Evolutionary conservation across 2,329 filamentous ascomycete species (phyloP), one percentile per base, ranked within the genome.

Genomic region (Apiospora aurea): DNA sequence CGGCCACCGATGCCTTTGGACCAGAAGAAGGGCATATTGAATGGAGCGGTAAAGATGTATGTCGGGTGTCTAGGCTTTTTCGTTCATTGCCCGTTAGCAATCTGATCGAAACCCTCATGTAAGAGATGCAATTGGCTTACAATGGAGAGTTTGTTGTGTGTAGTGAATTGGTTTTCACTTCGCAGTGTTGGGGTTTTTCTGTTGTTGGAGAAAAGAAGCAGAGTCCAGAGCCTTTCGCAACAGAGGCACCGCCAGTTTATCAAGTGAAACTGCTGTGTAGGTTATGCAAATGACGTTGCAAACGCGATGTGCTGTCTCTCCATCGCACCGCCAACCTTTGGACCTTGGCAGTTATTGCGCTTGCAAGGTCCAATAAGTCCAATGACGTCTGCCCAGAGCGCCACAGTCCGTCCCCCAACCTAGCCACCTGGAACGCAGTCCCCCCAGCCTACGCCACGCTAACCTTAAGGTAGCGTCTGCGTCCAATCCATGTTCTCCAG

Each of bases 11-110:
- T 70, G 69, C 79, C 78, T 75, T 85, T 87, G 70, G 79, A 79
- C 76, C 84, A 87, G 78, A 85, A 85, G 71, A 88, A 79, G 72
- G 83, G 84, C 85, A 87, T 88, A 53, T 64, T 72, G 68, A 26
- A 41, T 8, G 26, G 21, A n/a, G n/a, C 2, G 41, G 41, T 68
- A 14, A 14, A 1, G 41, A n/a, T 29, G 13, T 4, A n/a, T 29
- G 13, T 11, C n/a, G 21, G n/a, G 7, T 34, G 46, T 47, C 21
- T 44, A 7, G 10, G 10, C 13, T 47, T 18, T 26, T 26, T 24
- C 2, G 14, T 10, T 26, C 11, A 4, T 7, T 47, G 43, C 26
- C 26, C 26, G 43, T 68, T 7, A 68, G 66, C 24, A 41, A 64
- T 34, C 18, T 2, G 21, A 41, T 14, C 34, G 57, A n/a, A 14